Evolutionary conservation across 305 asterid species (phyloP), one percentile per base, ranked within the genome.

Genomic region (Solanum chacoense): DNA sequence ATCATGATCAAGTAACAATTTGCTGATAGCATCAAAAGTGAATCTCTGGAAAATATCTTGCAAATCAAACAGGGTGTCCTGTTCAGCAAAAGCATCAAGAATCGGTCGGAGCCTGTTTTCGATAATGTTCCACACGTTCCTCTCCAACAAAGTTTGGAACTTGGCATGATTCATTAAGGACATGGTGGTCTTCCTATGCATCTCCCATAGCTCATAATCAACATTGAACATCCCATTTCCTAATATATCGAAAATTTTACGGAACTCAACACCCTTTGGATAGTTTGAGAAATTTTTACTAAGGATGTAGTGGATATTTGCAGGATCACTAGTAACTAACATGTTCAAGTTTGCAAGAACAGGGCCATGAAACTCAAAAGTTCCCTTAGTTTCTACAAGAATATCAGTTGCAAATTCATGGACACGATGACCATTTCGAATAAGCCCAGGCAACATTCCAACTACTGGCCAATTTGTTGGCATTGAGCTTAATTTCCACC

Each of bases 401-500:
- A 35, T 5, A 28, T 87, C 91, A 2, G 91, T 90, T 18, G 34
- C 32, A 42, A 22, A 88, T 4, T 81, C 91, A 65, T 90, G 91
- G 35, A 63, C 28, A 22, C 90, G 40, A 14, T 55, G 79, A 22
- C 85, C 59, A 29, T 91, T 89, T 6, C 11, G 76, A 13, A 90
- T 2, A 20, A 90, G 4, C 11, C 63, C 85, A 24, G 93, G 91
- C n/a, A 91, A 14, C 93, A 91, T 89, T 14, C 93, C 90, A 45
- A 91, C 14, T 7, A 90, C 22, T 2, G 93, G 91, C 91, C 91
- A 91, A 13, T 86, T 69, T 32, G 65, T 89, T 13, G 92, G 91
- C 10, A 63, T 4, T 55, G 29, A 42, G 8, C 42, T 76, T 87
- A 0, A 50, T 50, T 16, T 50, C n/a, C 8, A 16, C n/a, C 63